Base-by-base conservation (phyloP, 371 early-diverging fungal genomes). In the Mortierella sp. region DNA sequence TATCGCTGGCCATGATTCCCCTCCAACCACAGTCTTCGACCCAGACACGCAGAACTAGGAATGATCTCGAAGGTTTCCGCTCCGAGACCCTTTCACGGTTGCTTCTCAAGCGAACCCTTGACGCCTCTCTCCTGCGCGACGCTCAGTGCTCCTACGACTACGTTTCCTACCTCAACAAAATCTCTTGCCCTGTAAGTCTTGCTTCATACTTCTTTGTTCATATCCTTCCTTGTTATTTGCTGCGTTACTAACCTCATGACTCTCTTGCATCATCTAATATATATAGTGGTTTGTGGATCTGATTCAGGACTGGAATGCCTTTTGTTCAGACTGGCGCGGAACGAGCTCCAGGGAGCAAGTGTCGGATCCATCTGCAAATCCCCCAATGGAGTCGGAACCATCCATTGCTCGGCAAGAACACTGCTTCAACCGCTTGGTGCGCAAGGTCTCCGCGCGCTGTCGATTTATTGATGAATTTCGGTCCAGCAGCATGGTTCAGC, bases 121-220 rank as follows among this genome's bases (percentile, higher is more conserved):
- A 81, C 2, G 77, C 74, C 2, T 86, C 86, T 0, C 70, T 86
- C 31, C 75, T 86, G 3, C 72, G 73, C 21, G 81, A 82, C 47
- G 38, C 44, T 24, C 50, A 54, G 19, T 82, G 82, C 73, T 55
- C 82, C 8, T 86, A 82, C 42, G 82, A 86, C 73, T 86, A 86
- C 45, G 70, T 86, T 3, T 86, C 82, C 31, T 80, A 86, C 44
- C 55, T 86, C 28, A 58, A 86, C 82, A 81, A 82, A 54, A 72
- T 86, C 72, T 86, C 86, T 8, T 80, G 82, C 26, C 78, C 77
- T n/a, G 86, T 86, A 86, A 74, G 82, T 79, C 26, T 16, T 14
- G 3, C 0, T 5, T 19, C 31, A 50, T 10, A 44, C 9, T 34
- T 73, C n/a, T 19, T 28, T n/a, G n/a, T 55, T n/a, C 55, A 81